Percentiles rank a stretch among this genome's conserved stretches.
Evolutionary conservation across 129 eudicot genomes (phyloP).

Genomic region (Chrysanthemum lavandulifolium): DNA sequence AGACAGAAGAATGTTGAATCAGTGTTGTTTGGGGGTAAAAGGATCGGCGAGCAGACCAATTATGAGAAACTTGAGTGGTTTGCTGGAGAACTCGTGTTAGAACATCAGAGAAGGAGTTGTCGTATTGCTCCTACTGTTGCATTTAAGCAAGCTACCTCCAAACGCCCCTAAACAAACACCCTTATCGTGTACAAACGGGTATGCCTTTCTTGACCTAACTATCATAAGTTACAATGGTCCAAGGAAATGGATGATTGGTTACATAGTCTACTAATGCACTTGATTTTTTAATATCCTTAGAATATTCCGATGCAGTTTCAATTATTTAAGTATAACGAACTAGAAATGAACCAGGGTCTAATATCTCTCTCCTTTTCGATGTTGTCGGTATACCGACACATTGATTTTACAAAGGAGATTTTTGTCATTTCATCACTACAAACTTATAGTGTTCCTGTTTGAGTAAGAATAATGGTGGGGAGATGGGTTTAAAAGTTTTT

Average conservation of each 20-base stretch:
- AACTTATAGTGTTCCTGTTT: not conserved
- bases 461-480: not conserved
- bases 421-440: conserved; percentile 9
- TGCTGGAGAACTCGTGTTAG: conserved; percentile 78
- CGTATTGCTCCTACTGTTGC: conserved; percentile 87
- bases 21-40: conserved; percentile 68
- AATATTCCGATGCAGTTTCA: no score
- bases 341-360: no score
- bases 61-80: conserved; percentile 84
- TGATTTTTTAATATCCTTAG: no score
- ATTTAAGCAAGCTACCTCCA: conserved; percentile 63
- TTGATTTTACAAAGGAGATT: conserved; percentile 4
- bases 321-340: no score
- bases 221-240: not conserved
- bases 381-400: conserved; percentile 20
- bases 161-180: conserved; percentile 13
- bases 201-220: not conserved
- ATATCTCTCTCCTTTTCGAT: not conserved
- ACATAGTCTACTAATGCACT: no score
- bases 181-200: conserved; percentile 15
- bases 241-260: no score
- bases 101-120: conserved; percentile 85
- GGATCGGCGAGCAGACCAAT: conserved; percentile 67
- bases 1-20: conserved; percentile 84
- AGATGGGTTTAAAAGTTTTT: not conserved